Base-by-base conservation (phyloP, 208 protist species). In the Trypanosoma mega region DNA sequence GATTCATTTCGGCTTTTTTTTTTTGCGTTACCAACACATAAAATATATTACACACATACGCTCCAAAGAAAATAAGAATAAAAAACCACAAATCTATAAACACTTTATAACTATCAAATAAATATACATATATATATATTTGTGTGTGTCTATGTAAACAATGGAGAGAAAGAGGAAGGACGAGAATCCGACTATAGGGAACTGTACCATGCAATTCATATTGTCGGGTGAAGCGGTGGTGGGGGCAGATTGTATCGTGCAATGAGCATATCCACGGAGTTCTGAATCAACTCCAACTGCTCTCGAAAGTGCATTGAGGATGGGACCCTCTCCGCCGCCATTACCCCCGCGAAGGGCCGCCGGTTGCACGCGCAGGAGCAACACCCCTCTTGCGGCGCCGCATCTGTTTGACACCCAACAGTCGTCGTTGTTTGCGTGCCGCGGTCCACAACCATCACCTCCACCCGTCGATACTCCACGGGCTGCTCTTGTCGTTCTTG, bases 251-350 rank as follows among this genome's bases (percentile, higher is more conserved):
- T 88, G 64, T 93, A 93, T 1, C 83, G 80, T 1, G 79, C 57
- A 69, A 93, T 93, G 33, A 93, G 74, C 74, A 89, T 87, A 50
- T 93, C 87, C 57, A 93, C 82, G 3, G 81, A 82, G 60, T 81
- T 80, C 55, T 91, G 83, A 58, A 93, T 83, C 67, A 84, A 58
- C 37, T 78, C 76, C n/a, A 93, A 56, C 62, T 93, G 78, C 23
- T 80, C 64, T 16, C 72, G 73, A 54, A 93, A 74, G 20, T 50
- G 61, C 12, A 39, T 20, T 6, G 75, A 49, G 2, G 64, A 34
- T 48, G 78, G 65, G 12, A 11, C 31, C 43, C 53, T 47, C 2
- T 78, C 63, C 39, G 67, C 58, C 18, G 76, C 68, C n/a, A 51
- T 16, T 34, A 23, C 5, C 1, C 24, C 57, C 23, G 30, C 33